A percentile compares a stretch with the other conserved stretches of the same genome.
Conservation (phyloP, 345 rosid genomes). For the Citrus reticulata region DNA sequence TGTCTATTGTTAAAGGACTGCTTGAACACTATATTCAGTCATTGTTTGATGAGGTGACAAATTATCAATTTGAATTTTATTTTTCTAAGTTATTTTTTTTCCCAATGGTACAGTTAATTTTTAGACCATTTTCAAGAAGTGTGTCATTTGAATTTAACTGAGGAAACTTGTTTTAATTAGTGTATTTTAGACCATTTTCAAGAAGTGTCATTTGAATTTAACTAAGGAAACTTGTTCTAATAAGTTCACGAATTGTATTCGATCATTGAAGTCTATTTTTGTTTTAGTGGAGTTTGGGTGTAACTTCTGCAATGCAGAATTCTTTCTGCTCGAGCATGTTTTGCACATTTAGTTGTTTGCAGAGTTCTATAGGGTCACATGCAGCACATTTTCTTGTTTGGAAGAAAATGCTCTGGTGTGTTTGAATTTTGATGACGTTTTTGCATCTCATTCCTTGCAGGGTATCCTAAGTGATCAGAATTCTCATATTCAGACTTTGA, state of each 20-base stretch:
- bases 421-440: not conserved
- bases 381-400: not conserved
- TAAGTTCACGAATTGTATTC: conserved; percentile 2
- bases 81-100: not conserved
- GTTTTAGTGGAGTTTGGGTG: not conserved
- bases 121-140: not conserved
- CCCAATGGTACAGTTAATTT: not conserved
- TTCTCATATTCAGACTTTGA: conserved; percentile 29
- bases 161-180: too few species aligned
- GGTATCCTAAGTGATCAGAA: conserved; percentile 39
- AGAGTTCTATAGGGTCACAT: not conserved
- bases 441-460: conserved; percentile 21
- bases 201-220: conserved; percentile 8
- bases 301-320: not conserved
- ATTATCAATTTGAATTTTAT: not conserved
- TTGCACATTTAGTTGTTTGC: not conserved
- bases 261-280: not conserved
- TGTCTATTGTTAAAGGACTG: conserved; percentile 37
- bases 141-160: too few species aligned
- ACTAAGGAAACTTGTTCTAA: not conserved
- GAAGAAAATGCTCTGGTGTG: not conserved
- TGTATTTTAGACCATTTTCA: too few species aligned
- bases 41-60: conserved; percentile 42
- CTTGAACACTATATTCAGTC: conserved; percentile 42
- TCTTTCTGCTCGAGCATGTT: not conserved